phyloP scores from a whole-genome alignment of 257 asterid species.

The Fraxinus americana region DNA sequence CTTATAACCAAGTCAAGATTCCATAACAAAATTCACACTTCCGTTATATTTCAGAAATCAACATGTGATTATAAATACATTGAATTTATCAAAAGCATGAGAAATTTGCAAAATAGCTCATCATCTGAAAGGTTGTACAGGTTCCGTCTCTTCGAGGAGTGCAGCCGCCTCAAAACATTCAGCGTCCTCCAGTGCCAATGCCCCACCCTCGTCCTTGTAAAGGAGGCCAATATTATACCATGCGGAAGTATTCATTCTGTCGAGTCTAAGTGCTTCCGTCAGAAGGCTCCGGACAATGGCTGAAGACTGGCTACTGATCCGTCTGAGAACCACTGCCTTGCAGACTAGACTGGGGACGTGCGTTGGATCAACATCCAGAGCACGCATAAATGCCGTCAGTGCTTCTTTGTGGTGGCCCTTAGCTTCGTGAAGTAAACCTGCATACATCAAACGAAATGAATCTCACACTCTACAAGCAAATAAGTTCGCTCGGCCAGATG shows the following conservation, averaged over 20 bases:
- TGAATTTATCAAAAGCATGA: background rate
- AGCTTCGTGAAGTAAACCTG: constrained; percentile 86
- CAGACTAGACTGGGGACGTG: constrained; percentile 77
- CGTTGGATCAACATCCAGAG: constrained; percentile 62
- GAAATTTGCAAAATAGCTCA: background rate
- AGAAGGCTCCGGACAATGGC: constrained; percentile 63
- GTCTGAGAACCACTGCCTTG: constrained; percentile 57
- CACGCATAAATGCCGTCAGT: constrained; percentile 49
- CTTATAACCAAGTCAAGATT: background rate
- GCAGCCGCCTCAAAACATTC: constrained; percentile 84
- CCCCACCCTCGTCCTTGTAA: constrained; percentile 57
- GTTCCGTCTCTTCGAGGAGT: constrained; percentile 70
- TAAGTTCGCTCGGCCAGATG: background rate
- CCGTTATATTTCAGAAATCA: background rate
- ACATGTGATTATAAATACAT: background rate
- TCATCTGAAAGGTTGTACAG: constrained; percentile 83
- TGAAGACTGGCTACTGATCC: constrained; percentile 42
- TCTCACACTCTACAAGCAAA: no score
- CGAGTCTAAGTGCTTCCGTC: constrained; percentile 74
- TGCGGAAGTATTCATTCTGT: constrained; percentile 61
- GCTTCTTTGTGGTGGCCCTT: constrained; percentile 66
- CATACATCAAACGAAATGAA: constrained; percentile 11
- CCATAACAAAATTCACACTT: background rate
- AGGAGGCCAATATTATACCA: constrained; percentile 86
- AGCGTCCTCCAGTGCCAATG: constrained; percentile 59